Conservation (phyloP, 2,329 filamentous ascomycete species). For the Penicillium sp. region DNA sequence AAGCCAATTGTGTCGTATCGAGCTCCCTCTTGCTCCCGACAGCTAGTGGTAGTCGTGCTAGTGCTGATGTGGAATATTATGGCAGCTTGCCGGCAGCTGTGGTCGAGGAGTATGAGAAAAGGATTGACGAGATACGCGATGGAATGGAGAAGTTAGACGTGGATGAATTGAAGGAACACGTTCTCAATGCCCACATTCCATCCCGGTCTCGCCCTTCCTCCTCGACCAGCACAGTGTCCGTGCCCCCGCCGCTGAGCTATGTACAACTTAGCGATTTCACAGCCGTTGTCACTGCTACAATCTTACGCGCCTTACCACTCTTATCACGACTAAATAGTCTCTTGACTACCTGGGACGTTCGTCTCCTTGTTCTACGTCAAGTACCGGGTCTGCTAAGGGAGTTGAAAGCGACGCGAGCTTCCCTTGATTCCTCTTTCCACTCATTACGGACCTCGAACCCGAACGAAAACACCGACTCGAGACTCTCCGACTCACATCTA, state of each 20-base stretch:
- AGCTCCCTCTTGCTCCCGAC: constrained; percentile 7
- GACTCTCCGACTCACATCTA: constrained; percentile 47
- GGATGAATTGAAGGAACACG: constrained; percentile 85
- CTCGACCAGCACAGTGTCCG: constrained; percentile 52
- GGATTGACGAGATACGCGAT: constrained; percentile 73
- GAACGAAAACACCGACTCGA: constrained; percentile 35
- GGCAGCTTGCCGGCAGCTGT: constrained; percentile 72
- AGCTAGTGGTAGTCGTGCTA: constrained; percentile 25
- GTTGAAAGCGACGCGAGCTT: constrained; percentile 55
- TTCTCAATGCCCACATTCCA: constrained; percentile 79
- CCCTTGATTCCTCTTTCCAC: constrained; percentile 43
- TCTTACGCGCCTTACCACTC: constrained; percentile 85
- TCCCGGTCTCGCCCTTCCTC: constrained; percentile 62
- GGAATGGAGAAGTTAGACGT: constrained; percentile 52
- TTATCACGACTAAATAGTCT: constrained; percentile 74
- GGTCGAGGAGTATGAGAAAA: constrained; percentile 71
- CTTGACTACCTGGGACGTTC: constrained; percentile 78
- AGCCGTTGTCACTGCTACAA: constrained; percentile 86
- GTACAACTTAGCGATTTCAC: constrained; percentile 85
- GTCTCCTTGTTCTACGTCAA: constrained; percentile 75
- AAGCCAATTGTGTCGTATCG: constrained; percentile 3
- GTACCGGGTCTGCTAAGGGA: constrained; percentile 72
- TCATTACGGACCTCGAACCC: constrained; percentile 35
- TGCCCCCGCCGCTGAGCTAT: constrained; percentile 57
- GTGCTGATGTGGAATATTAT: constrained; percentile 57